Evolutionary conservation across 164 flowering plant genomes (phyloP).

Genomic region (Stephania yunnanensis): DNA sequence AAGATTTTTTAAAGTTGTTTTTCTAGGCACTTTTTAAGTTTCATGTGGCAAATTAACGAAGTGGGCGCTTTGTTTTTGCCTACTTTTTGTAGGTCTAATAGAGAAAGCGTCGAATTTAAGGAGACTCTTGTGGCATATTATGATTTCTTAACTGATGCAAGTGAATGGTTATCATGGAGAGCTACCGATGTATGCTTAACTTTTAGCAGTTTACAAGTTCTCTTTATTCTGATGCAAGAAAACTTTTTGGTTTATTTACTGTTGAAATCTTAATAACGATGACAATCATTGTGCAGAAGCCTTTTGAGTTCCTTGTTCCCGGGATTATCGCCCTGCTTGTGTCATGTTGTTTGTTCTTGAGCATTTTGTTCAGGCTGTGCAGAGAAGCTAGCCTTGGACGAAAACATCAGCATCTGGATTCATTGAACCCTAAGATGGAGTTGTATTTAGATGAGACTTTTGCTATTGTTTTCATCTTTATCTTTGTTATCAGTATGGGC

Average conservation of each 20-base stretch:
- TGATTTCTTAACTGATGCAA: slow-evolving; percentile 54
- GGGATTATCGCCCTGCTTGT: slow-evolving; percentile 67
- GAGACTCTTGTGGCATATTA: slow-evolving; percentile 46
- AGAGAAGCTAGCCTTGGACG: slow-evolving; percentile 24
- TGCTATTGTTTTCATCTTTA: slow-evolving; percentile 30
- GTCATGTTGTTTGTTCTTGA: slow-evolving; percentile 46
- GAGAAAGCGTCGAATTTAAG: slow-evolving; percentile 27
- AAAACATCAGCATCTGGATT: slow-evolving; percentile 13
- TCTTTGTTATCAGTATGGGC: slow-evolving; percentile 64
- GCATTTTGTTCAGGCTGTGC: slow-evolving; percentile 30
- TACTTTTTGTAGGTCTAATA: slow-evolving; percentile 32
- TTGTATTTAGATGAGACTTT: slow-evolving; percentile 62
- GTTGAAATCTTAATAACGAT: neutral
- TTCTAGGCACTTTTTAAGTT: neutral
- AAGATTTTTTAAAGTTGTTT: slow-evolving; percentile 1
- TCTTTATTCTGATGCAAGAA: neutral
- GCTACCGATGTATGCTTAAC: slow-evolving; percentile 67
- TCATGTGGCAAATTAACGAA: neutral
- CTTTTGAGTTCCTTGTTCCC: slow-evolving; percentile 44
- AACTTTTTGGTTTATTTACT: neutral
- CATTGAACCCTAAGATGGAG: slow-evolving; percentile 2
- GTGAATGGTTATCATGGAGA: slow-evolving; percentile 77
- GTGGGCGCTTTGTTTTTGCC: neutral
- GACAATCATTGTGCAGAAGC: slow-evolving; percentile 58
- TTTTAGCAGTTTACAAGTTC: slow-evolving; percentile 1